Conservation (phyloP, 495 filamentous ascomycete species). For the Penicillium pulvis region DNA sequence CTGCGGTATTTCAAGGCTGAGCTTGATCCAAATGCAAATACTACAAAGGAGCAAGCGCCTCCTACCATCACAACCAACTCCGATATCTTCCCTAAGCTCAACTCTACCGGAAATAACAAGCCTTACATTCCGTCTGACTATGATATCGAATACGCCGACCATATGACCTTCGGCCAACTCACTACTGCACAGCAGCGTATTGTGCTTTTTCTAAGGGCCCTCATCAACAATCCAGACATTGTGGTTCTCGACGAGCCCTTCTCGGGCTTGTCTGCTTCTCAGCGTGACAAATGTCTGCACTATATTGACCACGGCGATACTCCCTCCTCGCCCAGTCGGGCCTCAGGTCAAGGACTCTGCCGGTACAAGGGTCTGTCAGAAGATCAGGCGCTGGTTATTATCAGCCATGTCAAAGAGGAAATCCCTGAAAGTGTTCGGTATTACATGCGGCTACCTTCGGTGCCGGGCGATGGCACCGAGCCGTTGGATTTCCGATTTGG, state of each 20-base stretch:
- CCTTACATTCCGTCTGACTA: constrained; percentile 24
- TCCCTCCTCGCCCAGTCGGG: not conserved
- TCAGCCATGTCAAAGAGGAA: constrained; percentile 89
- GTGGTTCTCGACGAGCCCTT: constrained; percentile 93
- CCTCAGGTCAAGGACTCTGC: not conserved
- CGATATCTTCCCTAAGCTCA: constrained; percentile 20
- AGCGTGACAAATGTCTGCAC: constrained; percentile 80
- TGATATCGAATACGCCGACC: constrained; percentile 66
- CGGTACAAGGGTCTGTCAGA: constrained; percentile 49
- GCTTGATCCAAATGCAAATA: constrained; percentile 55
- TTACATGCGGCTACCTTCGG: constrained; percentile 75
- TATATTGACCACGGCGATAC: constrained; percentile 69
- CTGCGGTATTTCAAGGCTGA: constrained; percentile 76
- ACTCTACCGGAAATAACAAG: not conserved
- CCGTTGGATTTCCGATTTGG: constrained; percentile 42
- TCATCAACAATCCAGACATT: constrained; percentile 81
- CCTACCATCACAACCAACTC: constrained; percentile 10
- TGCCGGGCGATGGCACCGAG: constrained; percentile 43
- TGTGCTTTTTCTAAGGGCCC: constrained; percentile 79
- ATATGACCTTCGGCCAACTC: constrained; percentile 70
- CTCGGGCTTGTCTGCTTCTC: constrained; percentile 78
- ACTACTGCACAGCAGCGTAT: constrained; percentile 80
- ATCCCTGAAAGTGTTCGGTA: constrained; percentile 76
- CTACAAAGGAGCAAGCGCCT: not conserved
- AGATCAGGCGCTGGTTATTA: constrained; percentile 77